Evolutionary conservation across 2,329 filamentous ascomycete species (phyloP).

Genomic region (Stachybotrys chlorohalonatus): DNA sequence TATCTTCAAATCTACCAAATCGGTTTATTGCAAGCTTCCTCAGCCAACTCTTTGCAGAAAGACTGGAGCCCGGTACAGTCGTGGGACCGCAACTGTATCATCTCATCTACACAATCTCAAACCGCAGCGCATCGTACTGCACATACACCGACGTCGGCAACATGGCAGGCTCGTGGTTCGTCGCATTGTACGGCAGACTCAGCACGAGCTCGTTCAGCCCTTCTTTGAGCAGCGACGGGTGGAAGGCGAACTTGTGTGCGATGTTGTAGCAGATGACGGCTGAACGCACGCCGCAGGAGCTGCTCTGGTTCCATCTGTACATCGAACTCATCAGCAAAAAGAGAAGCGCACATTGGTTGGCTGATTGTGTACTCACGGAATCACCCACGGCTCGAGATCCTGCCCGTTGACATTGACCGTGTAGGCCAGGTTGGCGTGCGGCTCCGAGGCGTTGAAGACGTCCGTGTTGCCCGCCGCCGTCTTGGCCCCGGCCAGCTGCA

Average conservation of each 20-base stretch:
- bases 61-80: no score
- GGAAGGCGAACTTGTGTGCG: slow-evolving; percentile 50
- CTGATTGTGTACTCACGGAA: slow-evolving; percentile 31
- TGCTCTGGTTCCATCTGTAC: slow-evolving; percentile 14
- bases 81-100: not conserved
- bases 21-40: no score
- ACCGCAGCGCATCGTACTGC: slow-evolving; percentile 55
- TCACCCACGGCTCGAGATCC: slow-evolving; percentile 42
- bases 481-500: slow-evolving; percentile 55
- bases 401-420: slow-evolving; percentile 29
- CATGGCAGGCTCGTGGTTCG: slow-evolving; percentile 48
- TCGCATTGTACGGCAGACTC: slow-evolving; percentile 50
- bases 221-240: slow-evolving; percentile 34
- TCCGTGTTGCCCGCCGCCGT: slow-evolving; percentile 54
- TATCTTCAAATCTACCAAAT: no score
- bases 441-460: slow-evolving; percentile 40
- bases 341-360: no score
- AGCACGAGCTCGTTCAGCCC: slow-evolving; percentile 48
- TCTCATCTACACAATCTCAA: slow-evolving; percentile 36
- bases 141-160: slow-evolving; percentile 48
- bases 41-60: no score
- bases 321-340: not conserved
- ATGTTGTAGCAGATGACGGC: slow-evolving; percentile 54
- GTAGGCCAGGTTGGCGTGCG: slow-evolving; percentile 43
- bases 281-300: slow-evolving; percentile 51